Percentiles rank a stretch among this genome's conserved stretches.
phyloP scores from a whole-genome alignment of 495 filamentous ascomycete species.

The Cercophora scortea region DNA sequence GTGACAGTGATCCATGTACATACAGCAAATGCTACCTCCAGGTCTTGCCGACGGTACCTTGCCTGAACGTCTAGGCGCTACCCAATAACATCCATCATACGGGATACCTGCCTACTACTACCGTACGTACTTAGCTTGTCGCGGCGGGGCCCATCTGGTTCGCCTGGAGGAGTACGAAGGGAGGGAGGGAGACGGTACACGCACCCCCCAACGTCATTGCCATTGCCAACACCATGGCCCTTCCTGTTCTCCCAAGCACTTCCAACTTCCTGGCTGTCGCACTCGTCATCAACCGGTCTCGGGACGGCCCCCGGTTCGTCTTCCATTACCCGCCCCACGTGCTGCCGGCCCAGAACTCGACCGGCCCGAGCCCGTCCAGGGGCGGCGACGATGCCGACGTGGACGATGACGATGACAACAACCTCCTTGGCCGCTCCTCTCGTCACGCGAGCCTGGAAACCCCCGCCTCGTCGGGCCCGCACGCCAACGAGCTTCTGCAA shows the following conservation, averaged over 20 bases:
- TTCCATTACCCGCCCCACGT: conserved; percentile 76
- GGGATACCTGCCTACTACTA: too few species aligned
- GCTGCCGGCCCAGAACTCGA: conserved; percentile 18
- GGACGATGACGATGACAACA: conserved; percentile 37
- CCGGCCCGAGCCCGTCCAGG: conserved; percentile 6
- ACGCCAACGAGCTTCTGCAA: conserved; percentile 32
- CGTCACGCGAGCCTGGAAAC: conserved; percentile 17
- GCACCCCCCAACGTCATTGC: background rate
- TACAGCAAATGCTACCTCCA: too few species aligned
- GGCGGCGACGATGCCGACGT: conserved; percentile 30
- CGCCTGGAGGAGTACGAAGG: background rate
- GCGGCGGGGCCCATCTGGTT: background rate
- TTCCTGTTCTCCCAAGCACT: conserved; percentile 36
- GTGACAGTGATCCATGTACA: too few species aligned
- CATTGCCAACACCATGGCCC: conserved; percentile 24
- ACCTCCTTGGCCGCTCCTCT: conserved; percentile 25
- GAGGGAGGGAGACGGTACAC: background rate
- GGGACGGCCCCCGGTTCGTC: conserved; percentile 74
- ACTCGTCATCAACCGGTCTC: conserved; percentile 72
- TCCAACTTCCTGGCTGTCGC: conserved; percentile 64
- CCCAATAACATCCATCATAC: too few species aligned
- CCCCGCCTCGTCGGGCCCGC: conserved; percentile 24
- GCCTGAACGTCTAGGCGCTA: too few species aligned
- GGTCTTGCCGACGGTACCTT: too few species aligned
- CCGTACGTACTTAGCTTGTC: too few species aligned